phyloP scores from a whole-genome alignment of 2,329 filamentous ascomycete species.

The Keithomyces neogunnii region DNA sequence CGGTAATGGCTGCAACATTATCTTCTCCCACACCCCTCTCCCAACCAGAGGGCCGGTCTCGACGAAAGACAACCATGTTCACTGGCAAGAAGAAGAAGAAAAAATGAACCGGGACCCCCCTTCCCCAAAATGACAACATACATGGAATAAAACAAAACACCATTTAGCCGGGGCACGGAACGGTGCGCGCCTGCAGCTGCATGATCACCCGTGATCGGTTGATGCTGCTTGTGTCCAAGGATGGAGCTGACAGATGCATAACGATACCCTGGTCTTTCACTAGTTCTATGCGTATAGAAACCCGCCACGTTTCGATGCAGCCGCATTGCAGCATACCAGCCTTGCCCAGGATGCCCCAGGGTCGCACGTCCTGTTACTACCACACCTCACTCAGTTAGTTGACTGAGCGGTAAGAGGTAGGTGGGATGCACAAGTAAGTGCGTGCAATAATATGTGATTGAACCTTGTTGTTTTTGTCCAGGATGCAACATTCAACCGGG shows the following conservation, averaged over 20 bases:
- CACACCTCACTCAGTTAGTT: slow-evolving; percentile 7
- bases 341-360: background rate
- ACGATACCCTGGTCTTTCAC: background rate
- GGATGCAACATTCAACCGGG: background rate
- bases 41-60: no score
- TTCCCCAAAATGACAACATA: background rate
- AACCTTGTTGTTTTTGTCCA: background rate
- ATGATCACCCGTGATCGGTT: slow-evolving; percentile 25
- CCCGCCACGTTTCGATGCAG: slow-evolving; percentile 18
- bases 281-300: slow-evolving; percentile 15
- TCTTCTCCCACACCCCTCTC: no score
- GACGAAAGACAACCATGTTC: no score
- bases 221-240: slow-evolving; percentile 8
- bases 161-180: slow-evolving; percentile 15
- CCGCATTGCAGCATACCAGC: background rate
- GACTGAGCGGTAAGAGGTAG: background rate
- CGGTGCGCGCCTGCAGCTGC: slow-evolving; percentile 28
- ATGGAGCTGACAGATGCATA: slow-evolving; percentile 2
- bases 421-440: no score
- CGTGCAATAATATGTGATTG: background rate
- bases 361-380: slow-evolving; percentile 5
- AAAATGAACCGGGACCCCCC: background rate
- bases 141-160: background rate
- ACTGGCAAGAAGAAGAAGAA: no score
- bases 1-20: no score